phyloP scores from a whole-genome alignment of 2,329 filamentous ascomycete genomes.

The Cytospora leucostoma region DNA sequence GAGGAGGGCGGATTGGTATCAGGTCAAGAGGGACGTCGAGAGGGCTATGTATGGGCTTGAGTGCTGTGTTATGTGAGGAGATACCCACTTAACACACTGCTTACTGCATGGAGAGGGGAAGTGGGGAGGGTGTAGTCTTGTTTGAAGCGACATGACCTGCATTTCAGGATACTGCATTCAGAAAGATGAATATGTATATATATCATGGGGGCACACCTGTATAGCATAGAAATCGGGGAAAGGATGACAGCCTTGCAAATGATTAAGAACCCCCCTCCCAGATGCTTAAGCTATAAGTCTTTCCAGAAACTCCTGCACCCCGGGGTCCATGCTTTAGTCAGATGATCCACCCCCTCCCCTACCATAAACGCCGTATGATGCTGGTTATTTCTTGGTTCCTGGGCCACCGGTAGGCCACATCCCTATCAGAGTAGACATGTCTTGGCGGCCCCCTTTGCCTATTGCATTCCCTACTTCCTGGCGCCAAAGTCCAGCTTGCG shows the following conservation, averaged over 20 bases:
- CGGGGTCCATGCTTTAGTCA: not conserved
- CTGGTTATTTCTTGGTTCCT: not conserved
- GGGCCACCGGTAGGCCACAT: not conserved
- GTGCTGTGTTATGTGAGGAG: constrained; percentile 74
- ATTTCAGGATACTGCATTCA: not conserved
- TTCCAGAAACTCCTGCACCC: not conserved
- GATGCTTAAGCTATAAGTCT: not conserved
- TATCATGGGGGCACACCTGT: not conserved
- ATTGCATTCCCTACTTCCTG: constrained; percentile 35
- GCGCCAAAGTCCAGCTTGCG: constrained; percentile 78
- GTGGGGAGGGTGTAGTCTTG: not conserved
- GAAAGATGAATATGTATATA: too few relatives aligned
- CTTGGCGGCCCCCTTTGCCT: not conserved
- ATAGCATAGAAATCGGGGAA: not conserved
- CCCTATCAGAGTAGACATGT: not conserved
- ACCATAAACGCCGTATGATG: not conserved
- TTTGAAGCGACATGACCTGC: not conserved
- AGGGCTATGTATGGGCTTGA: constrained; percentile 96
- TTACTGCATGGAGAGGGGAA: not conserved
- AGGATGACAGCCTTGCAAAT: not conserved
- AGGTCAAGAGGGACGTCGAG: constrained; percentile 85
- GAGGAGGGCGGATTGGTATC: constrained; percentile 91
- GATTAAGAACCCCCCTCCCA: not conserved
- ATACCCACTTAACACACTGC: not conserved
- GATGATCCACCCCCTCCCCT: not conserved